Evolutionary conservation across 352 stramenopile genomes (phyloP), one percentile per base, ranked within the genome.

Genomic region (Blastocystis sp.): DNA sequence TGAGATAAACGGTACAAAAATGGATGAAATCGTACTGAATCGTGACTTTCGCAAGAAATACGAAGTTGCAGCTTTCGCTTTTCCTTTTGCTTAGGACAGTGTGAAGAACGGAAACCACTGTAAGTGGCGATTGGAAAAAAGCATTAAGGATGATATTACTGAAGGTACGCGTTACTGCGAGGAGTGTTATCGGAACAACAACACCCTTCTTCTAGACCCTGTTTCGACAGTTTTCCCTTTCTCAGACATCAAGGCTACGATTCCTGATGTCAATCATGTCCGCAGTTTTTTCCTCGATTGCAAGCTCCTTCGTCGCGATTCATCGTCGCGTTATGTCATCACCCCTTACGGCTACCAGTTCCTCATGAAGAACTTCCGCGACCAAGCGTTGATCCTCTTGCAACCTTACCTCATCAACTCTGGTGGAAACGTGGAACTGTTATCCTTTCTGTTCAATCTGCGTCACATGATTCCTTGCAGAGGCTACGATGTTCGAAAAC

Each of bases 391-490:
- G 4, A 11, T 6, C 20, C 7, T 53, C 7, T 24, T 53, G 11
- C 66, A 34, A 26, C 50, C 50, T 3, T 45, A 56, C 26, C 30
- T 34, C 30, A 62, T 53, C 30, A 54, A 39, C 45, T 39, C 26
- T 9, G 20, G n/a, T 5, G 50, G 43, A 9, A n/a, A 50, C 2
- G 50, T 85, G 5, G 53, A 50, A 6, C 50, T 68, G 20, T 68
- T 85, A 50, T 66, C 73, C 37, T 85, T 85, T 37, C 73, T 85
- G 5, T 85, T 85, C 73, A 85, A 68, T 45, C 50, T 85, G 11
- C 73, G 47, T 2, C 73, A 85, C n/a, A 62, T 62, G 39, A 56
- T 65, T 30, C 73, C 73, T 18, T 65, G 47, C 47, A 85, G 43
- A 45, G 47, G 53, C 18, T 85, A 85, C 20, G 24, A 45, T 16